Conservation (phyloP, 345 rosid species). For the Pseudoturritis turrita region DNA sequence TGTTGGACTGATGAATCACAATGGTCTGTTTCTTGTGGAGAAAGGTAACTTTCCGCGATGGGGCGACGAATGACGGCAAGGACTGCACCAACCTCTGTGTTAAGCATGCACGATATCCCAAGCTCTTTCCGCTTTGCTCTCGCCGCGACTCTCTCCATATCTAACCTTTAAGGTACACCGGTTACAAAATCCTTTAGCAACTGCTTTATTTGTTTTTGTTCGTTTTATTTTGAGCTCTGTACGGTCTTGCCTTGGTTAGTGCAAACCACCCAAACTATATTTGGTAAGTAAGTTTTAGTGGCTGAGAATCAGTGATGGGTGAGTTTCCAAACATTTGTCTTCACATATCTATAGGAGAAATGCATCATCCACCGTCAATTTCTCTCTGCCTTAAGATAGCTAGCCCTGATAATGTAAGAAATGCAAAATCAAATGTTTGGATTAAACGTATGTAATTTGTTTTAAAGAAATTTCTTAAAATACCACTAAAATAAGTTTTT, state of each 20-base stretch:
- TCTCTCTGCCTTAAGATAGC: conserved; percentile 5
- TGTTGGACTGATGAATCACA: conserved; percentile 52
- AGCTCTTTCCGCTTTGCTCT: conserved; percentile 49
- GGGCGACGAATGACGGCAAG: conserved; percentile 80
- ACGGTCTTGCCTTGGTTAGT: conserved; percentile 24
- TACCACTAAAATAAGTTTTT: no score
- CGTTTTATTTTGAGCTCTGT: not conserved
- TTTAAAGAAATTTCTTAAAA: no score
- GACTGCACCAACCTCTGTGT: conserved; percentile 86
- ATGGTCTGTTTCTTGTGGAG: conserved; percentile 47
- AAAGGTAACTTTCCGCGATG: conserved; percentile 28
- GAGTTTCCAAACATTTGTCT: conserved; percentile 28
- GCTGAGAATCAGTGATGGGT: conserved; percentile 22
- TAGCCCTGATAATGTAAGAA: not conserved
- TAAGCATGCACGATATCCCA: conserved; percentile 83
- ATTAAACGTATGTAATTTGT: no score
- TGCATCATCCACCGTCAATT: conserved; percentile 3
- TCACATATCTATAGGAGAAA: not conserved
- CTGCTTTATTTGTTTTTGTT: not conserved
- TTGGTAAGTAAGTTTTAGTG: conserved; percentile 24
- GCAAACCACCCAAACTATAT: conserved; percentile 21
- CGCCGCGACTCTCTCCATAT: conserved; percentile 23
- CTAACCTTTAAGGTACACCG: not conserved
- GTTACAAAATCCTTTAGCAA: not conserved
- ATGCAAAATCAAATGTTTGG: not conserved